phyloP scores from a whole-genome alignment of 257 asterid species.

The Cynanchum wilfordii region DNA sequence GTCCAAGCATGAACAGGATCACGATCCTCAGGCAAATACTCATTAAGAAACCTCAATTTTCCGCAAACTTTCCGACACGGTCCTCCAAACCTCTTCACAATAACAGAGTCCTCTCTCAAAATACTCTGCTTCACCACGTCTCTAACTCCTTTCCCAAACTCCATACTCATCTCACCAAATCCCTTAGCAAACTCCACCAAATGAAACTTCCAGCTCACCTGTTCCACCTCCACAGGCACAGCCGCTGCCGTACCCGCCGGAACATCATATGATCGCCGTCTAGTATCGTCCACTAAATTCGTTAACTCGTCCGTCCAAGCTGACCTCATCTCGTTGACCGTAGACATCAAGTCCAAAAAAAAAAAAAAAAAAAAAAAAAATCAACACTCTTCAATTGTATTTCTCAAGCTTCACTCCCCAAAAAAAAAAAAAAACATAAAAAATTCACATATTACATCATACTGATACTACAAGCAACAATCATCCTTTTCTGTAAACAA shows the following conservation, averaged over 20 bases:
- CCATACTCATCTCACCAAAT: conserved; percentile 89
- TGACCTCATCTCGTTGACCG: conserved; percentile 53
- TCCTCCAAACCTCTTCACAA: conserved; percentile 59
- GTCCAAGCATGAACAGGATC: conserved; percentile 87
- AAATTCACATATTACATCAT: neutral
- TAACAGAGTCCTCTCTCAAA: conserved; percentile 71
- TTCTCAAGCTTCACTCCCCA: conserved; percentile 19
- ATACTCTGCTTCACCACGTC: conserved; percentile 86
- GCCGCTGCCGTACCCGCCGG: neutral
- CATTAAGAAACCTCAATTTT: conserved; percentile 69
- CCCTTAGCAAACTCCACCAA: conserved; percentile 84
- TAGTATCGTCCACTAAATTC: conserved; percentile 24
- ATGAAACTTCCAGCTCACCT: conserved; percentile 60
- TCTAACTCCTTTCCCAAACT: conserved; percentile 86
- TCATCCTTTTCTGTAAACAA: conserved; percentile 3
- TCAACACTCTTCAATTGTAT: conserved; percentile 23
- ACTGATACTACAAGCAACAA: too few relatives aligned
- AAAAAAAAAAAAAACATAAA: neutral
- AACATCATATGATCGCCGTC: conserved; percentile 19
- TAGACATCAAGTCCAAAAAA: conserved; percentile 34
- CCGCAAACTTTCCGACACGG: conserved; percentile 44
- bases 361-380: conserved; percentile 10
- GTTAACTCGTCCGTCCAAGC: conserved; percentile 30
- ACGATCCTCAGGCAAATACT: conserved; percentile 92
- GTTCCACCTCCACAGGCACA: conserved; percentile 15